Conservation (phyloP, 257 asterid species). For the Ehretia macrophylla region DNA sequence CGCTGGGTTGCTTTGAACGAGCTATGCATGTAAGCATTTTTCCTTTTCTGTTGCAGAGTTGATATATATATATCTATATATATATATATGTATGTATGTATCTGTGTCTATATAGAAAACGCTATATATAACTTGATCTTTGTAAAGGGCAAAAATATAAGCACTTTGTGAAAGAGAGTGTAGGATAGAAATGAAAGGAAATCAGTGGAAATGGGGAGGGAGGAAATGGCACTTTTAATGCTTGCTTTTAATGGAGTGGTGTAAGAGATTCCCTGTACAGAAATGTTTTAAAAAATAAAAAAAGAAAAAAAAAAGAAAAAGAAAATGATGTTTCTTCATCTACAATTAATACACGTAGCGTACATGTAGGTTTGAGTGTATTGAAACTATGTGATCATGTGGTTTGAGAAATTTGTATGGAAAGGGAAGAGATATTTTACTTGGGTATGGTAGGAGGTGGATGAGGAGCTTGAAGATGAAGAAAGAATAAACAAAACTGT, state of each 20-base stretch:
- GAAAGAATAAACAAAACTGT: too few relatives aligned
- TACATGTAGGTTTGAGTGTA: too few relatives aligned
- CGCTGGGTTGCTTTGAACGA: constrained; percentile 64
- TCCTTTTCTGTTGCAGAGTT: constrained; percentile 2
- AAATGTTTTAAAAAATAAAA: background rate
- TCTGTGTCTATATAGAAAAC: too few relatives aligned
- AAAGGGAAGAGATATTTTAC: too few relatives aligned
- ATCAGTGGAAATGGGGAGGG: background rate
- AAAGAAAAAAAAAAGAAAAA: too few relatives aligned
- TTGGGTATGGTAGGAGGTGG: background rate
- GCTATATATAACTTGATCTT: background rate
- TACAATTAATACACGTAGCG: too few relatives aligned
- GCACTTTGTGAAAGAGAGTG: too few relatives aligned
- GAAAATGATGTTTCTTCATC: too few relatives aligned
- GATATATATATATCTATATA: background rate
- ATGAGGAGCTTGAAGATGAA: background rate
- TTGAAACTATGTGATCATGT: too few relatives aligned
- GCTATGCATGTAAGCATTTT: constrained; percentile 95
- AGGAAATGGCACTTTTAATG: background rate
- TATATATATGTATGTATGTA: too few relatives aligned
- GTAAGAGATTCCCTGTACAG: constrained; percentile 5
- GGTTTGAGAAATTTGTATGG: too few relatives aligned
- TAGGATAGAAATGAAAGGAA: background rate
- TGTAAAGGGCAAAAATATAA: too few relatives aligned
- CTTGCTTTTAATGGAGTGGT: background rate